Percentiles rank a stretch among this genome's conserved stretches.
These are phyloP conservation scores for Rhodotorula graminis DNA, from an alignment of 768 basidiomycete species.

Conservation along the genomic window DNA sequence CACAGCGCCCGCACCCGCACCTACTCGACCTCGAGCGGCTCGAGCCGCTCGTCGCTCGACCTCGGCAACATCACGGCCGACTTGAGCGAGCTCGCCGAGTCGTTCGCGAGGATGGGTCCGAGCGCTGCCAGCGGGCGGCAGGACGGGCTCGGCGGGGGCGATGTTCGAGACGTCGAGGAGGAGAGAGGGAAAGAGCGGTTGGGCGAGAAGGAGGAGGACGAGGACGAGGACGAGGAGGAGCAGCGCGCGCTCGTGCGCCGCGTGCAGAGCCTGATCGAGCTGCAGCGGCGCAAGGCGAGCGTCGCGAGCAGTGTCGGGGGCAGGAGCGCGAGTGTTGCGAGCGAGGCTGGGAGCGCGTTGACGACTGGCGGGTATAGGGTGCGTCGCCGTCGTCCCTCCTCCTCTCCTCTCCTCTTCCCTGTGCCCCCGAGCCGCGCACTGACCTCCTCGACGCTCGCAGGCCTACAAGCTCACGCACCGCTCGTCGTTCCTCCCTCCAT, in stretches of 20 bases:
- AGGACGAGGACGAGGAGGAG: neutral
- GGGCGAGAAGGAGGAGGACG: no score
- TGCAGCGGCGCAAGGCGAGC: neutral
- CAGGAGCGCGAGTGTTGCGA: conserved; percentile 4
- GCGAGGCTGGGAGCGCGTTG: neutral
- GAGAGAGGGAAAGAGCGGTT: no score
- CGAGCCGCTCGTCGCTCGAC: neutral
- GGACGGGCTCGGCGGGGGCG: no score
- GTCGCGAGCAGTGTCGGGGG: conserved; percentile 8
- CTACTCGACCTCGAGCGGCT: neutral
- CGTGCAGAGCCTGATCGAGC: neutral
- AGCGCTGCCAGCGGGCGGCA: neutral
- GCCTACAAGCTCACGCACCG: conserved; percentile 26
- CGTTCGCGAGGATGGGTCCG: neutral
- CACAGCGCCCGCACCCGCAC: neutral
- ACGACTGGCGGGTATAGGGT: conserved; percentile 22
- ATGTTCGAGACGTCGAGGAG: neutral
- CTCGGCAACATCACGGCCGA: conserved; percentile 7
- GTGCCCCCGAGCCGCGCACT: neutral
- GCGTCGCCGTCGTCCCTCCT: neutral
- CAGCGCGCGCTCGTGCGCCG: neutral
- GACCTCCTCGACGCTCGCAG: neutral
- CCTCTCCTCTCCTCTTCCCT: no score
- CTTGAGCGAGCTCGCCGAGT: neutral
- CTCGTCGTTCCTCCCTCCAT: neutral